Conservation (phyloP, 257 asterid genomes). For the Solanum rostratum region DNA sequence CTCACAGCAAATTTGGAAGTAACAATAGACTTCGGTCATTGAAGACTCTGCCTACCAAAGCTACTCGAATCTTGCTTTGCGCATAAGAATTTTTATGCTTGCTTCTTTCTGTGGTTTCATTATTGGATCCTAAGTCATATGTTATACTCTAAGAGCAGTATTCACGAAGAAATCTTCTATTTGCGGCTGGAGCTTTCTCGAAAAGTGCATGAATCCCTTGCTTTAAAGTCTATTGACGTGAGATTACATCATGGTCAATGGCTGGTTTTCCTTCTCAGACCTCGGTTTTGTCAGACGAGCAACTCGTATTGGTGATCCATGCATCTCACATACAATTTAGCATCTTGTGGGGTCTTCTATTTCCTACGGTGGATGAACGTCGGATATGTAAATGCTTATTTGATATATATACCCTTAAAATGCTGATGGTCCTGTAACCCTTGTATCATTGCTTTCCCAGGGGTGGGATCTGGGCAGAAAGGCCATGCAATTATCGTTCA, state of each 20-base stretch:
- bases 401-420: not conserved
- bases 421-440: not conserved
- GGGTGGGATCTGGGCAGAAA: not conserved
- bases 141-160: conserved; percentile 25
- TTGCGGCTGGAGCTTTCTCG: conserved; percentile 54
- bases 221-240: not conserved
- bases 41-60: conserved; percentile 62
- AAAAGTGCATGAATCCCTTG: conserved; percentile 10
- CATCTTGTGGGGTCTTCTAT: not conserved
- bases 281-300: not conserved
- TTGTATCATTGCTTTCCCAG: not conserved
- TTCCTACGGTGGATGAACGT: not conserved
- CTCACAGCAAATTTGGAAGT: conserved; percentile 49
- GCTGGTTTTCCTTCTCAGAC: not conserved
- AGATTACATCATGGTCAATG: too few relatives aligned
- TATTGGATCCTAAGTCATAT: not conserved
- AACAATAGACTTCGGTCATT: conserved; percentile 61
- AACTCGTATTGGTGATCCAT: not conserved
- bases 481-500: not conserved
- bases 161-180: conserved; percentile 51
- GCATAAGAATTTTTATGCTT: conserved; percentile 13
- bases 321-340: not conserved
- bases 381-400: not conserved
- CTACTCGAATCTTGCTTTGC: conserved; percentile 46
- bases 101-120: not conserved